A percentile compares a stretch with the other conserved stretches of the same genome.
These are phyloP conservation scores for Phialemonium atrogriseum DNA, from an alignment of 2,329 filamentous ascomycete genomes.

Conservation along the genomic window DNA sequence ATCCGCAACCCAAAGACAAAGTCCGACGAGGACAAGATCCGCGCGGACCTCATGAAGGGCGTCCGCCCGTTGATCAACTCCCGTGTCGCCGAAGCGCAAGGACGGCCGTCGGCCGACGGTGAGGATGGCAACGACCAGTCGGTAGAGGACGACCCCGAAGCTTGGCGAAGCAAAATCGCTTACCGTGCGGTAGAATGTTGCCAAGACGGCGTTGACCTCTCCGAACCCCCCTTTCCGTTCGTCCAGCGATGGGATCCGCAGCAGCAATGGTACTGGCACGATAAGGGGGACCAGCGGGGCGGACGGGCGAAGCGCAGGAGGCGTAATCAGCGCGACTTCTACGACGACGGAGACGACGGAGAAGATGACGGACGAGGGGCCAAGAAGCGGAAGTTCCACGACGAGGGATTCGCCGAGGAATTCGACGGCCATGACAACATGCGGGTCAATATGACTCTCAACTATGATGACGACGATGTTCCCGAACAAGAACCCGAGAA, in stretches of 20 bases:
- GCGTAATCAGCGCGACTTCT: constrained; percentile 30
- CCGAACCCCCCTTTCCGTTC: constrained; percentile 81
- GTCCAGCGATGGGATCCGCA: constrained; percentile 81
- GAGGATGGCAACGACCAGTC: constrained; percentile 12
- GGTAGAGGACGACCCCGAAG: constrained; percentile 42
- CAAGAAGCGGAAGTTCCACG: constrained; percentile 43
- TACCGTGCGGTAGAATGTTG: constrained; percentile 80
- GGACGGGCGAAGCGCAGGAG: constrained; percentile 42
- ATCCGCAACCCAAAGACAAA: constrained; percentile 60
- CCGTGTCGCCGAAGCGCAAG: constrained; percentile 21
- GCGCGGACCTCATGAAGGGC: constrained; percentile 49
- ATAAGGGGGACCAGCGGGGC: constrained; percentile 30
- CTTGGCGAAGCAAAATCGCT: constrained; percentile 67
- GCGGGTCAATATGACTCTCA: constrained; percentile 30
- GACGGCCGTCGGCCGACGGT: constrained; percentile 8
- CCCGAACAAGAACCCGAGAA: constrained; percentile 21
- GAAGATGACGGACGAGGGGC: constrained; percentile 7
- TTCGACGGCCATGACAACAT: constrained; percentile 16
- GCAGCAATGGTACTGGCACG: constrained; percentile 41
- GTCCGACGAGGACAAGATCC: constrained; percentile 56
- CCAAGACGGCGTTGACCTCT: constrained; percentile 58
- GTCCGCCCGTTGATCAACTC: constrained; percentile 31
- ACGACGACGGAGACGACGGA: constrained; percentile 23
- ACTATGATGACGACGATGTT: constrained; percentile 30
- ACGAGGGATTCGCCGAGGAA: constrained; percentile 29